Evolutionary conservation across 2,329 filamentous ascomycete species (phyloP), one percentile per base, ranked within the genome.

Genomic region (Botrytis hyacinthi): DNA sequence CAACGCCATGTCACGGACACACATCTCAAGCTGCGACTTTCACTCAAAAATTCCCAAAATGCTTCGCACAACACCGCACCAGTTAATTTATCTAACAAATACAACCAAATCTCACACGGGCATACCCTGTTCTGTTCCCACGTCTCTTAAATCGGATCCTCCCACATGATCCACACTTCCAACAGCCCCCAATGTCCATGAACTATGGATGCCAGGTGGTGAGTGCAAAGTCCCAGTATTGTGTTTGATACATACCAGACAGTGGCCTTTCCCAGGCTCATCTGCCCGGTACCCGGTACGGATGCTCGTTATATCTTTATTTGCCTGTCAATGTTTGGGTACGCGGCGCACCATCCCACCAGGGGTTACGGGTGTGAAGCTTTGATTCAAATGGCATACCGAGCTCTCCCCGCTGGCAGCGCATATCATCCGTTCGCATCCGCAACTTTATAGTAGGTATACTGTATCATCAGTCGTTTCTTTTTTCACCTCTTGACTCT

Each of bases 1-100:
- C 62, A 44, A 68, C 71, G 61, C 62, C 61, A 70, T 72, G 61
- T 72, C 70, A 71, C 69, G 67, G 22, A 70, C 67, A 42, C 42
- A 37, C 57, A 54, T n/a, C 51, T 66, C 42, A 48, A 57, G 51
- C 51, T 57, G 51, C 32, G 35, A 66, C 70, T 16, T 51, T 7
- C 44, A 40, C 44, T 10, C 57, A 29, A 51, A 48, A 63, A 35
- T 48, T 37, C 26, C 69, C 48, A 65, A 40, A 54, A 65, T 71
- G 46, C 69, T 65, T 65, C 69, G 22, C 40, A 48, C 29, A n/a
- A 69, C 44, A 71, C 70, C 54, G 51, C 51, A 26, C 42, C 40
- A 59, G 35, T 46, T 22, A 68, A n/a, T 44, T 60, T 57, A 42
- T 37, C 35, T 20, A 44, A 32, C 37, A 32, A 20, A 37, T 22